A percentile compares a stretch with the other conserved stretches of the same genome.
These are phyloP conservation scores for Crotalaria pallida DNA, from an alignment of 306 rosid species.

Conservation along the genomic window DNA sequence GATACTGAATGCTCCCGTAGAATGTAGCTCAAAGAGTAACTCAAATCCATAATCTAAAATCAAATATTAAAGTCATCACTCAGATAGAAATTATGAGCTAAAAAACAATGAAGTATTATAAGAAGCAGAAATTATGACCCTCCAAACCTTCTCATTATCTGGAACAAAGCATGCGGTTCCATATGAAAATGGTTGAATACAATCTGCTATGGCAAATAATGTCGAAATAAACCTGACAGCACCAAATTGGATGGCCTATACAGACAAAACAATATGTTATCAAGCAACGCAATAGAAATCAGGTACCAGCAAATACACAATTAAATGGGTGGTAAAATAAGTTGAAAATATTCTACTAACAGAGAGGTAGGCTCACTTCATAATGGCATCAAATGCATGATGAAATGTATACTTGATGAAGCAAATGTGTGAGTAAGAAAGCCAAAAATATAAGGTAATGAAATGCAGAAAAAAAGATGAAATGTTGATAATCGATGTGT, in stretches of 20 bases:
- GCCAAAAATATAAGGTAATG: background rate
- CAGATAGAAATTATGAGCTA: conserved; percentile 4
- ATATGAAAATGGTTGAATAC: conserved; percentile 48
- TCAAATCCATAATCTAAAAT: conserved; percentile 60
- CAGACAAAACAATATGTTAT: conserved; percentile 14
- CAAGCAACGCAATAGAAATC: conserved; percentile 20
- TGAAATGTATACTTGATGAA: background rate
- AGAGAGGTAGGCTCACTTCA: background rate
- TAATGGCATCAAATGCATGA: conserved; percentile 9
- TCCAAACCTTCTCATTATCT: conserved; percentile 72
- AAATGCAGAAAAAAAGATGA: conserved; percentile 1
- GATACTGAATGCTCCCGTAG: conserved; percentile 50
- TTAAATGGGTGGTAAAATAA: background rate
- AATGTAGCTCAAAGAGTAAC: conserved; percentile 48
- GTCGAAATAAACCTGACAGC: conserved; percentile 72
- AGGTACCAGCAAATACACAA: conserved; percentile 14
- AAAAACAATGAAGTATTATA: conserved; percentile 3
- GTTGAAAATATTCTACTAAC: background rate
- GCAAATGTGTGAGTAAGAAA: conserved; percentile 1
- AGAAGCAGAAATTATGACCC: conserved; percentile 11
- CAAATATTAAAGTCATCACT: conserved; percentile 20
- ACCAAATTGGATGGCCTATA: conserved; percentile 75
- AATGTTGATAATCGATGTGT: background rate
- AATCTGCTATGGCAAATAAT: conserved; percentile 56
- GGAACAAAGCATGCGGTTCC: conserved; percentile 60